These are phyloP conservation scores for Diplodia intermedia DNA, from an alignment of 2,329 filamentous ascomycete species.

Conservation along the genomic window DNA sequence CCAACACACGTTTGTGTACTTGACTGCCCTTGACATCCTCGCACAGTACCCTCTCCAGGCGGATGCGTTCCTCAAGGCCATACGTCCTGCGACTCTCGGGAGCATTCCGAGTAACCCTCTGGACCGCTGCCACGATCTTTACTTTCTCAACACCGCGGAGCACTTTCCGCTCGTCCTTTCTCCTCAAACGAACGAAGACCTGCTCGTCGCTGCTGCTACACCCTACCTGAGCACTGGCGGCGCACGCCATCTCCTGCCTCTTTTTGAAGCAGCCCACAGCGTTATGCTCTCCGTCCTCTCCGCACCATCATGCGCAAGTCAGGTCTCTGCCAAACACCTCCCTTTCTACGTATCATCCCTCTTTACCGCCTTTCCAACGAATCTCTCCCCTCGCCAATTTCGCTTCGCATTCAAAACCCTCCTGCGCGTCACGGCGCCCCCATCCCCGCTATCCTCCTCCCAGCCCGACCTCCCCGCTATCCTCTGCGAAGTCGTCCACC, in stretches of 20 bases:
- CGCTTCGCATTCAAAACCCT: conserved; percentile 86
- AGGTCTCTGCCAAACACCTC: conserved; percentile 71
- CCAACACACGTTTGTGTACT: conserved; percentile 82
- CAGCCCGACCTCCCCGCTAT: conserved; percentile 82
- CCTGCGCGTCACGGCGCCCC: conserved; percentile 80
- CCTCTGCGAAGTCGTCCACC: conserved; percentile 77
- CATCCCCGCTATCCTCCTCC: conserved; percentile 73
- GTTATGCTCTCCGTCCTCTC: conserved; percentile 81
- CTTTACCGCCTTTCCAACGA: conserved; percentile 77
- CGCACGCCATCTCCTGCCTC: conserved; percentile 64
- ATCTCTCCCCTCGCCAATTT: conserved; percentile 84
- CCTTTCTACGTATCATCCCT: conserved; percentile 85
- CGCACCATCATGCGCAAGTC: conserved; percentile 74
- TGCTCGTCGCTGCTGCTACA: conserved; percentile 76
- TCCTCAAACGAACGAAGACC: conserved; percentile 69
- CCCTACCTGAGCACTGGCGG: conserved; percentile 72
- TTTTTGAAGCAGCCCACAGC: conserved; percentile 91
- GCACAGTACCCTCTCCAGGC: conserved; percentile 71
- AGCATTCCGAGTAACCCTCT: conserved; percentile 69
- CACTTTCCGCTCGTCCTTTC: conserved; percentile 77
- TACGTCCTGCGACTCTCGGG: conserved; percentile 62
- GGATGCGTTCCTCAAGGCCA: conserved; percentile 70
- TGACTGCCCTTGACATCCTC: conserved; percentile 82
- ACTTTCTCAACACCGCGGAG: conserved; percentile 86
- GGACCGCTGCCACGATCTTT: conserved; percentile 78